Conservation (phyloP, 371 early-diverging fungal species). For the Syncephalastrum contaminatum region DNA sequence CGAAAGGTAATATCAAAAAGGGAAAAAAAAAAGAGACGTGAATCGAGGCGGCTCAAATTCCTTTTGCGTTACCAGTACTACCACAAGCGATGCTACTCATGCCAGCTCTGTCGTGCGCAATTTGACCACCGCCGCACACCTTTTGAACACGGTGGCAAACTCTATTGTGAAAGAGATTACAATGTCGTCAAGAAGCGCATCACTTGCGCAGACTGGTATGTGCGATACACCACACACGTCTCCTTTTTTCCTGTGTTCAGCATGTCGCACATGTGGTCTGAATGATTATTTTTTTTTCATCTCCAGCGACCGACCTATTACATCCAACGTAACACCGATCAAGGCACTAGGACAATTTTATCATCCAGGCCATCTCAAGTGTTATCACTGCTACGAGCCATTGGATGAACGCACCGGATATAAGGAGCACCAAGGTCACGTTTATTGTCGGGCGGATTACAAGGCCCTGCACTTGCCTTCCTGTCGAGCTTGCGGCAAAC, state of each 20-base stretch:
- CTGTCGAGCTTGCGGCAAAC: conserved; percentile 67
- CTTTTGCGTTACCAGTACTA: conserved; percentile 28
- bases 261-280: not conserved
- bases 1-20: conserved; percentile 27
- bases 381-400: conserved; percentile 63
- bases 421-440: conserved; percentile 70
- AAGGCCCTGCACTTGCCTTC: conserved; percentile 58
- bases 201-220: conserved; percentile 56
- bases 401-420: conserved; percentile 72
- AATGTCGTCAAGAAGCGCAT: conserved; percentile 50
- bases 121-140: conserved; percentile 63
- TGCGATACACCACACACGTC: conserved; percentile 1
- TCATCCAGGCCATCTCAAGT: conserved; percentile 69
- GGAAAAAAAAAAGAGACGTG: not conserved
- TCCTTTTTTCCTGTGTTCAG: not conserved
- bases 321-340: conserved; percentile 46
- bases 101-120: conserved; percentile 63
- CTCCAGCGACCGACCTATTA: conserved; percentile 50
- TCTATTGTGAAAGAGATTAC: conserved; percentile 73
- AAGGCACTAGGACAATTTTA: conserved; percentile 64
- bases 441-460: conserved; percentile 79
- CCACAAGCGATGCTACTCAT: conserved; percentile 57
- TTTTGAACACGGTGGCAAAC: conserved; percentile 60
- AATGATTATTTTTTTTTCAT: conserved; percentile 1
- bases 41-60: conserved; percentile 2